These are phyloP conservation scores for Pseudoturritis turrita DNA, from an alignment of 345 rosid species.

Conservation along the genomic window DNA sequence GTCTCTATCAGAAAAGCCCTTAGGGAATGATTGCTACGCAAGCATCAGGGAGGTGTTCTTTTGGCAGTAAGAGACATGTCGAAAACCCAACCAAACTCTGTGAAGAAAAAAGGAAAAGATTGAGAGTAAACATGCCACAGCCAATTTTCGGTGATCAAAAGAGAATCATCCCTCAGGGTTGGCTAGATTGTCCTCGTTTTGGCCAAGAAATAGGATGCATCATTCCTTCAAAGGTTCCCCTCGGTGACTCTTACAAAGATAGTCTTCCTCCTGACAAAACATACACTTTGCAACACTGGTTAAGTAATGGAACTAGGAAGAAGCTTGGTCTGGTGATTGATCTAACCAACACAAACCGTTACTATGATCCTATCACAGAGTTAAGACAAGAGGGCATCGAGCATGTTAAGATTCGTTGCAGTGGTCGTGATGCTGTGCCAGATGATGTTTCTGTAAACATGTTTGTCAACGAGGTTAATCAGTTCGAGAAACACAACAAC, in stretches of 20 bases:
- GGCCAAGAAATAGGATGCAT: conserved; percentile 13
- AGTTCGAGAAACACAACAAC: conserved; percentile 55
- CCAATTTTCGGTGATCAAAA: not conserved
- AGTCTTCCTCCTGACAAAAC: not conserved
- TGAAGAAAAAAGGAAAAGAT: not conserved
- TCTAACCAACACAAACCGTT: conserved; percentile 83
- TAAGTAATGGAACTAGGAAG: not conserved
- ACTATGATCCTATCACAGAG: conserved; percentile 56
- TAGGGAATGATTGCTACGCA: not conserved
- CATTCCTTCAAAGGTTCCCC: conserved; percentile 19
- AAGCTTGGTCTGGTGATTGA: conserved; percentile 34
- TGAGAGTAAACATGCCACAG: no score
- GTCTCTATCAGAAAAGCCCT: no score
- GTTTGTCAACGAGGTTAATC: conserved; percentile 66
- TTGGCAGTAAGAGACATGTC: not conserved
- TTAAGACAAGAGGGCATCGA: conserved; percentile 50
- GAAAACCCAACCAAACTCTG: not conserved
- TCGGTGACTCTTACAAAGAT: conserved; percentile 9
- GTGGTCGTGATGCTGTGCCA: conserved; percentile 83
- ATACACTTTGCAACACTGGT: conserved; percentile 5
- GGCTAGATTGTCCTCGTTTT: conserved; percentile 8
- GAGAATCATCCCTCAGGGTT: conserved; percentile 5
- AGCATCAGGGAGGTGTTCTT: not conserved
- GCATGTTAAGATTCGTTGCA: conserved; percentile 82
- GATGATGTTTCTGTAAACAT: conserved; percentile 66